These are phyloP conservation scores for Lanmaoa pseudosensibilis DNA, from an alignment of 768 basidiomycete species.

Conservation along the genomic window DNA sequence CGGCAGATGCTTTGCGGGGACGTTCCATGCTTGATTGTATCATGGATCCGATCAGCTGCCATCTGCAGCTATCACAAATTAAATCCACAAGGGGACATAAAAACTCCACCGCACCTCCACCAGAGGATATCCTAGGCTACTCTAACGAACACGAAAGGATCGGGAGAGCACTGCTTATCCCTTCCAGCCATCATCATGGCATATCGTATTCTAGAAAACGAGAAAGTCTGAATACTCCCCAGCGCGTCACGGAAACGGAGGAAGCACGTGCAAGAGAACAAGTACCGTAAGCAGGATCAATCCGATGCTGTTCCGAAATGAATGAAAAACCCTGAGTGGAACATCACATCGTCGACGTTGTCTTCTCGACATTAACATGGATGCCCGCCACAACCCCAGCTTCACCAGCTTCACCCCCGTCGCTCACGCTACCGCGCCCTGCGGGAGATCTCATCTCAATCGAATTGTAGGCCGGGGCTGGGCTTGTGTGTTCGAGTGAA, in stretches of 20 bases:
- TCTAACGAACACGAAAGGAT: conserved; percentile 7
- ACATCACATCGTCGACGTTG: conserved; percentile 47
- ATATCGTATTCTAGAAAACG: conserved; percentile 23
- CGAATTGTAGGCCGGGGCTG: conserved; percentile 49
- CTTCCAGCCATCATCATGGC: conserved; percentile 12
- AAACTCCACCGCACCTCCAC: background rate
- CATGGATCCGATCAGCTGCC: conserved; percentile 1
- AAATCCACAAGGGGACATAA: background rate
- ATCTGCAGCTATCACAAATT: background rate
- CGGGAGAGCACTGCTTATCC: conserved; percentile 17
- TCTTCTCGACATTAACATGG: conserved; percentile 62
- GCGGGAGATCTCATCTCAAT: conserved; percentile 41
- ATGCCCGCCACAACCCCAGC: conserved; percentile 40
- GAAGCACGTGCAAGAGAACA: conserved; percentile 23
- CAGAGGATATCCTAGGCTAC: background rate
- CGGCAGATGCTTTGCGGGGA: background rate
- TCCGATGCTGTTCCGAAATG: conserved; percentile 26
- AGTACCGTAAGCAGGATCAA: conserved; percentile 27
- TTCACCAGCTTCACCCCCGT: conserved; percentile 26
- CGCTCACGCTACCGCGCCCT: conserved; percentile 18
- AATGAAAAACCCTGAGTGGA: conserved; percentile 10
- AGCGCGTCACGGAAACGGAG: conserved; percentile 6
- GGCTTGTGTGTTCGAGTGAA: conserved; percentile 37
- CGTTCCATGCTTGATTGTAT: conserved; percentile 4
- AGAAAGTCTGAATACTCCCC: conserved; percentile 14